Conservation (phyloP, 257 asterid genomes). For the Orobanche coerulescens region DNA sequence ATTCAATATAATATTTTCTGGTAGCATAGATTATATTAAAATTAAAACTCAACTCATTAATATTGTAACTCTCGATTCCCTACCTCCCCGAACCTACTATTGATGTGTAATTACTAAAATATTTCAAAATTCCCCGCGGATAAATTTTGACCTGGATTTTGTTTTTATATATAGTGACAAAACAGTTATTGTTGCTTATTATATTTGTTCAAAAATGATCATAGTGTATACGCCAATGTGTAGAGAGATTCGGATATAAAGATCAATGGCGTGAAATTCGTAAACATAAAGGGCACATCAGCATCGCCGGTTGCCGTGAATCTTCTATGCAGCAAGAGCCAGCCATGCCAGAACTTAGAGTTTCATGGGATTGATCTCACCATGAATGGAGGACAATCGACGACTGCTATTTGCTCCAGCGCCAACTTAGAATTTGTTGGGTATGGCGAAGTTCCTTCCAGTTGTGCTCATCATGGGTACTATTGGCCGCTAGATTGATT, state of each 20-base stretch:
- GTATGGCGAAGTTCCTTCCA: neutral
- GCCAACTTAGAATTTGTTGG: neutral
- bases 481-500: too few relatives aligned
- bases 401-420: constrained; percentile 6
- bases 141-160: too few relatives aligned
- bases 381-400: neutral
- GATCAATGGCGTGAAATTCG: constrained; percentile 11
- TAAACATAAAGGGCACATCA: constrained; percentile 11
- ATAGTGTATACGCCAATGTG: neutral
- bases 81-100: too few relatives aligned
- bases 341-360: constrained; percentile 17
- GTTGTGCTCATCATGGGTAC: too few relatives aligned
- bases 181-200: neutral
- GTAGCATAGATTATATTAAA: too few relatives aligned
- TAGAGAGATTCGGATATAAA: neutral
- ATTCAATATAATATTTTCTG: too few relatives aligned
- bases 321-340: constrained; percentile 13
- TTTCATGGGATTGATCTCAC: constrained; percentile 8
- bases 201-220: neutral
- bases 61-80: too few relatives aligned
- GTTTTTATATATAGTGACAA: neutral
- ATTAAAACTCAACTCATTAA: too few relatives aligned
- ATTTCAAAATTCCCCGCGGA: too few relatives aligned
- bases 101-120: too few relatives aligned
- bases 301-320: neutral